A percentile compares a stretch with the other conserved stretches of the same genome.
Conservation (phyloP, 1,139 yeast species). For the Lodderomyces margitis region DNA sequence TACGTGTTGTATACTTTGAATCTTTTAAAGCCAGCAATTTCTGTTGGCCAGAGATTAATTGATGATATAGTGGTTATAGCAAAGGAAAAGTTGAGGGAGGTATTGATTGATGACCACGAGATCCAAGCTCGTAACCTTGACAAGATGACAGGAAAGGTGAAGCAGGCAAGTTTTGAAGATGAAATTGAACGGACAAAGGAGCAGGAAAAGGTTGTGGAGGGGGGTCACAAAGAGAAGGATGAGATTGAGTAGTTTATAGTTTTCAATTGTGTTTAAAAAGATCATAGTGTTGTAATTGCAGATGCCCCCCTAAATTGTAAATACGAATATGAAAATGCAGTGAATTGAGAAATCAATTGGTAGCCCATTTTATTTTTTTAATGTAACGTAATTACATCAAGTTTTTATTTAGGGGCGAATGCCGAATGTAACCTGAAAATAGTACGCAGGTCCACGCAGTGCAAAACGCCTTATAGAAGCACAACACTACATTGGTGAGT, state of each 20-base stretch:
- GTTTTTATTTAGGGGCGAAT: no score
- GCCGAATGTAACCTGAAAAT: background rate
- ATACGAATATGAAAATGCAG: background rate
- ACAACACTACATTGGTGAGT: no score
- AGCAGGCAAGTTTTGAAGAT: background rate
- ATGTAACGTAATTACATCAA: background rate
- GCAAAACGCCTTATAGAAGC: background rate
- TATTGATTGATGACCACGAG: conserved; percentile 37
- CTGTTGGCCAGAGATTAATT: conserved; percentile 55
- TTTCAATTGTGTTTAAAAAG: no score
- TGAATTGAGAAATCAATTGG: background rate
- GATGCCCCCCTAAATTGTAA: no score
- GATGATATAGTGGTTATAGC: conserved; percentile 57
- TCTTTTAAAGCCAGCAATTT: conserved; percentile 71
- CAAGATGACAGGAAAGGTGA: conserved; percentile 18
- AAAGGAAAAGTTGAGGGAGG: conserved; percentile 57
- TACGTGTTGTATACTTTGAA: conserved; percentile 71
- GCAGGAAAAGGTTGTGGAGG: conserved; percentile 1
- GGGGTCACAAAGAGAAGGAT: background rate
- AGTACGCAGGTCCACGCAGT: background rate
- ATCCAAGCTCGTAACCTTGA: conserved; percentile 20
- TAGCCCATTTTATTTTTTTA: background rate
- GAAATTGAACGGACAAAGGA: conserved; percentile 5
- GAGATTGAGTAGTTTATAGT: background rate
- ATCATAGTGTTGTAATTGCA: no score